Conservation (phyloP, 169 alveolate genomes). For the Cyclospora cayetanensis region DNA sequence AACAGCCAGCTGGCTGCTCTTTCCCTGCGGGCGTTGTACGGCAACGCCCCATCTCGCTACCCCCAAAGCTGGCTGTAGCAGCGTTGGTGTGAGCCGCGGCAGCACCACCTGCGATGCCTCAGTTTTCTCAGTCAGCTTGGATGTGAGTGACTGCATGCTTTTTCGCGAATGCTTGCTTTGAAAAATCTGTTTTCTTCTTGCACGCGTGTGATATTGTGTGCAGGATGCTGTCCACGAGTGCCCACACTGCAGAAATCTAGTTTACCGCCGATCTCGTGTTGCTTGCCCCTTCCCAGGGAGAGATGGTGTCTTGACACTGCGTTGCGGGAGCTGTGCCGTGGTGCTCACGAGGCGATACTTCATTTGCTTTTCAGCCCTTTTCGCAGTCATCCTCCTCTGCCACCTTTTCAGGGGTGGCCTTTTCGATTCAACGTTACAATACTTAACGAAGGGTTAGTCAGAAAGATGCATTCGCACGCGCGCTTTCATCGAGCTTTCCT, state of each 20-base stretch:
- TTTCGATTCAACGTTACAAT: slow-evolving; percentile 31
- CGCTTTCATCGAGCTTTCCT: neutral
- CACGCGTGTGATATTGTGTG: neutral
- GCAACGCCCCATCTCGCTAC: no score
- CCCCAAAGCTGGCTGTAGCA: no score
- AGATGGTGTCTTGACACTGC: slow-evolving; percentile 44
- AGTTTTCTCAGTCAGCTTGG: neutral
- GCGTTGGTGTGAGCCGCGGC: no score
- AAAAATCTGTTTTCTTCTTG: no score
- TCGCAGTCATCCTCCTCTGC: slow-evolving; percentile 17
- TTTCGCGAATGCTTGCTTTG: neutral
- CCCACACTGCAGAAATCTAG: slow-evolving; percentile 39
- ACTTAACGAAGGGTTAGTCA: slow-evolving; percentile 51
- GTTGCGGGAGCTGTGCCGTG: slow-evolving; percentile 70
- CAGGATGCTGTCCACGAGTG: slow-evolving; percentile 46
- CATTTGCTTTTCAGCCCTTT: neutral
- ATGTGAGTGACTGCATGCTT: neutral
- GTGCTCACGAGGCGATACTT: slow-evolving; percentile 33
- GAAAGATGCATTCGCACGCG: neutral
- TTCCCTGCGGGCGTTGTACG: no score
- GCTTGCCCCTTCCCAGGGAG: slow-evolving; percentile 21
- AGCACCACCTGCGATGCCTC: neutral
- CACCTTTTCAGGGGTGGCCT: slow-evolving; percentile 56
- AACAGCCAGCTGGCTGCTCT: no score
- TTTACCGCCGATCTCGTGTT: slow-evolving; percentile 30